A percentile compares a stretch with the other conserved stretches of the same genome.
These are phyloP conservation scores for Gastrolobium villosum DNA, from an alignment of 306 rosid species.

Conservation along the genomic window DNA sequence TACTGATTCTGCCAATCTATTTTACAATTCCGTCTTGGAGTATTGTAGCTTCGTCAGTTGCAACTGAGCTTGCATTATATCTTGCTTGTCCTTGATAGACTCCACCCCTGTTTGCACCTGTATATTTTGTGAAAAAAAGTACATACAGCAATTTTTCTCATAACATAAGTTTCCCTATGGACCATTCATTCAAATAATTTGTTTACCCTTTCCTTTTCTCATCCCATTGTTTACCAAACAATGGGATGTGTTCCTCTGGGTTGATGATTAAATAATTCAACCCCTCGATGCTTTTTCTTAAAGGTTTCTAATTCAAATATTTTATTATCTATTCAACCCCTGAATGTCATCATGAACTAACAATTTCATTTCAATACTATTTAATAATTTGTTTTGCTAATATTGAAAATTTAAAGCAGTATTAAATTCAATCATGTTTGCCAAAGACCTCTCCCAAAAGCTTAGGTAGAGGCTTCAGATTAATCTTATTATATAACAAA, in stretches of 20 bases:
- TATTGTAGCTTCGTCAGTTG: conserved; percentile 69
- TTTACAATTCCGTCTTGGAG: conserved; percentile 65
- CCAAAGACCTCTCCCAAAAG: too few species aligned
- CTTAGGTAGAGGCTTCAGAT: too few species aligned
- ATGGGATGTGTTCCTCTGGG: background rate
- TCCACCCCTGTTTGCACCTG: conserved; percentile 91
- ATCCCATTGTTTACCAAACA: conserved; percentile 7
- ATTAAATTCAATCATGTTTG: too few species aligned
- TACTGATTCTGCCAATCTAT: too few species aligned
- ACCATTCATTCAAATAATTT: background rate
- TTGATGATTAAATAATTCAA: conserved; percentile 16
- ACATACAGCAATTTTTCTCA: conserved; percentile 7
- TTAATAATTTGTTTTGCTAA: background rate
- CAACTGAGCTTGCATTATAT: conserved; percentile 68
- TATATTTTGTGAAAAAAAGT: conserved; percentile 41
- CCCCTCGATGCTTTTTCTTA: background rate
- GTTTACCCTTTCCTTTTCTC: conserved; percentile 17
- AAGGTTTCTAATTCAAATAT: background rate
- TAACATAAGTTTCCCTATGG: background rate
- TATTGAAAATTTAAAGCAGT: background rate
- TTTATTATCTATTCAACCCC: background rate
- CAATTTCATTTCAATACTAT: conserved; percentile 15
- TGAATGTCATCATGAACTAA: background rate
- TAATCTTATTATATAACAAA: too few species aligned
- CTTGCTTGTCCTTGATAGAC: conserved; percentile 77